phyloP scores from a whole-genome alignment of 2,329 filamentous ascomycete genomes.

The Stagonosporopsis cucurbitacearum region DNA sequence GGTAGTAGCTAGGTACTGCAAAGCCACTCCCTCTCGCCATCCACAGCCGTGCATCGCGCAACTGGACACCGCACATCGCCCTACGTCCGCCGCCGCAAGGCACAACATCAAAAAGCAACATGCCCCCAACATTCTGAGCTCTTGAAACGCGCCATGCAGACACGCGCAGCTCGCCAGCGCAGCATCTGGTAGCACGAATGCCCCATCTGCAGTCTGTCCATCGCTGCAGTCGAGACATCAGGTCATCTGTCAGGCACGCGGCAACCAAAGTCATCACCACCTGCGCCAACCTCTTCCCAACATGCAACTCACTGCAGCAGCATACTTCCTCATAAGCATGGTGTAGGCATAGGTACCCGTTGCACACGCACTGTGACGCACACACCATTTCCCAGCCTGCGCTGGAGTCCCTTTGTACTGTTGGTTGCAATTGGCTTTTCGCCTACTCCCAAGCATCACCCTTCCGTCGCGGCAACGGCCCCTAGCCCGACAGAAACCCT shows the following conservation, averaged over 20 bases:
- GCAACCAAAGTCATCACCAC: constrained; percentile 9
- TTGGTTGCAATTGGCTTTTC: constrained; percentile 17
- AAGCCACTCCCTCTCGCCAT: constrained; percentile 1
- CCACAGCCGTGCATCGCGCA: constrained; percentile 7
- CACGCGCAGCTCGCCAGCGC: constrained; percentile 18
- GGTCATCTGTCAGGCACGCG: constrained; percentile 24
- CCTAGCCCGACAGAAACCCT: constrained; percentile 28
- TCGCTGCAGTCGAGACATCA: constrained; percentile 21
- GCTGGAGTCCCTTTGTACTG: constrained; percentile 6
- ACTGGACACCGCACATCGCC: constrained; percentile 23
- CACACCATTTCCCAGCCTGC: constrained; percentile 1
- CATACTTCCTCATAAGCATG: no score
- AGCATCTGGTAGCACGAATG: constrained; percentile 26
- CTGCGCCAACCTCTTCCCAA: constrained; percentile 15
- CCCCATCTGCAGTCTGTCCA: constrained; percentile 11
- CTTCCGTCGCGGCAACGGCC: constrained; percentile 29
- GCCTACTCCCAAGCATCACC: constrained; percentile 23
- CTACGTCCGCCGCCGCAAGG: constrained; percentile 24
- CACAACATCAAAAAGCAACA: constrained; percentile 24
- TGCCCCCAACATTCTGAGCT: constrained; percentile 7
- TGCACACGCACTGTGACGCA: constrained; percentile 1
- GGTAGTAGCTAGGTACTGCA: no score
- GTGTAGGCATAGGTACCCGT: not conserved
- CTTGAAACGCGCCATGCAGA: constrained; percentile 34
- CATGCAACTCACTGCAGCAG: constrained; percentile 26